Conservation (phyloP, 306 rosid species). For the Fagus sylvatica region DNA sequence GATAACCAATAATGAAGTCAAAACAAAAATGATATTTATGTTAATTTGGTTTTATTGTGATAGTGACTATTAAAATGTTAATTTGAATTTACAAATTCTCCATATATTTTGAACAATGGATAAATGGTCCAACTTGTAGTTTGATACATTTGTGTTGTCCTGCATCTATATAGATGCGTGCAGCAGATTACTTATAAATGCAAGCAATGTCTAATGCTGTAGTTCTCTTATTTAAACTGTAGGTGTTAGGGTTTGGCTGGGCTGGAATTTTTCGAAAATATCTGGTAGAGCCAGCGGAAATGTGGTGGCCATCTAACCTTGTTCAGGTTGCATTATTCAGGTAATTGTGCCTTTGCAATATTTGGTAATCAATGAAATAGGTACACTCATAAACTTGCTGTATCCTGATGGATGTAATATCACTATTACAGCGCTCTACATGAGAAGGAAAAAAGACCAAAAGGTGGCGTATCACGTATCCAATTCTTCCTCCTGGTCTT, state of each 20-base stretch:
- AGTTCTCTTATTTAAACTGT: constrained; percentile 8
- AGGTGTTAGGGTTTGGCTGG: constrained; percentile 77
- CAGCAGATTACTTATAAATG: neutral
- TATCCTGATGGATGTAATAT: neutral
- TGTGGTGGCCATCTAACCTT: constrained; percentile 89
- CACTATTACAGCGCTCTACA: constrained; percentile 64
- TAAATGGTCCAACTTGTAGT: neutral
- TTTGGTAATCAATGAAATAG: neutral
- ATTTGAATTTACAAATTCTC: neutral
- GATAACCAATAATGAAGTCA: neutral
- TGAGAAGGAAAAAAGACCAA: constrained; percentile 58
- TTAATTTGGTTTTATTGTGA: neutral
- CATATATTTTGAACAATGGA: neutral
- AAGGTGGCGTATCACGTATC: constrained; percentile 50
- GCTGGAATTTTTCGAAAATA: constrained; percentile 70
- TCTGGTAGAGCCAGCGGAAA: constrained; percentile 76
- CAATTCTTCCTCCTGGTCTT: constrained; percentile 62
- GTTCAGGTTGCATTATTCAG: constrained; percentile 78
- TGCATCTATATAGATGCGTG: neutral
- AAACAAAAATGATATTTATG: neutral
- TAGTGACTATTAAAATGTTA: neutral
- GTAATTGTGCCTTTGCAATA: constrained; percentile 29
- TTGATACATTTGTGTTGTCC: neutral
- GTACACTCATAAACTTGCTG: neutral
- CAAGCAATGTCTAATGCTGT: neutral